phyloP scores from a whole-genome alignment of 768 basidiomycete species.

The Filobasidium wieringae region DNA sequence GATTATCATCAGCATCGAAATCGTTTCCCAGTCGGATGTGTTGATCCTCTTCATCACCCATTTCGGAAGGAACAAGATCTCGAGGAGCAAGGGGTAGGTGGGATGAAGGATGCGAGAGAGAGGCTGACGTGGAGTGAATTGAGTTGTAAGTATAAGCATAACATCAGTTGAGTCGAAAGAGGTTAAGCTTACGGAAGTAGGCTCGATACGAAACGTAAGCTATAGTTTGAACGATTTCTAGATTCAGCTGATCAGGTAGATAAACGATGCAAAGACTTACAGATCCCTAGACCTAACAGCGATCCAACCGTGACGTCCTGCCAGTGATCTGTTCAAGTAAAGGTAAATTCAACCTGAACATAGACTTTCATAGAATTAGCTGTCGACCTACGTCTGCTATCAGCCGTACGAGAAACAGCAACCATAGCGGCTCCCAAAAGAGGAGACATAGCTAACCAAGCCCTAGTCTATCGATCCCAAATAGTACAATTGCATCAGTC shows the following conservation, averaged over 20 bases:
- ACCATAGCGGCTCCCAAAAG: constrained; percentile 55
- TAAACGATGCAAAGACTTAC: constrained; percentile 43
- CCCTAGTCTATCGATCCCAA: constrained; percentile 30
- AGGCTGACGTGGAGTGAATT: constrained; percentile 16
- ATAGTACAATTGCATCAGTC: background rate
- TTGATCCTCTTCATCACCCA: background rate
- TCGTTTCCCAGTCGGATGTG: background rate
- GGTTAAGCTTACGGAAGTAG: constrained; percentile 29
- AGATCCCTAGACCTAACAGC: constrained; percentile 56
- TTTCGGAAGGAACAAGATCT: background rate
- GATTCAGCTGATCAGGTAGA: background rate
- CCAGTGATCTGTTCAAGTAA: constrained; percentile 60
- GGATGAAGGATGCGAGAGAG: constrained; percentile 26
- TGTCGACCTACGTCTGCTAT: constrained; percentile 59
- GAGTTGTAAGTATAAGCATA: background rate
- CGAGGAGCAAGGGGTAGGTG: constrained; percentile 35
- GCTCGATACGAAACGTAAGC: constrained; percentile 36
- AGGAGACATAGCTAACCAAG: constrained; percentile 71
- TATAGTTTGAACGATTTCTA: background rate
- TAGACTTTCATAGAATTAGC: background rate
- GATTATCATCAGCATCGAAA: background rate
- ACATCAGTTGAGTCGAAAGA: background rate
- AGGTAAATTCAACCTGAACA: background rate
- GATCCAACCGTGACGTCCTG: constrained; percentile 76
- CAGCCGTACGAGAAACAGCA: constrained; percentile 67